Conservation (phyloP, 441 rosid genomes). For the Jatropha podagrica region DNA sequence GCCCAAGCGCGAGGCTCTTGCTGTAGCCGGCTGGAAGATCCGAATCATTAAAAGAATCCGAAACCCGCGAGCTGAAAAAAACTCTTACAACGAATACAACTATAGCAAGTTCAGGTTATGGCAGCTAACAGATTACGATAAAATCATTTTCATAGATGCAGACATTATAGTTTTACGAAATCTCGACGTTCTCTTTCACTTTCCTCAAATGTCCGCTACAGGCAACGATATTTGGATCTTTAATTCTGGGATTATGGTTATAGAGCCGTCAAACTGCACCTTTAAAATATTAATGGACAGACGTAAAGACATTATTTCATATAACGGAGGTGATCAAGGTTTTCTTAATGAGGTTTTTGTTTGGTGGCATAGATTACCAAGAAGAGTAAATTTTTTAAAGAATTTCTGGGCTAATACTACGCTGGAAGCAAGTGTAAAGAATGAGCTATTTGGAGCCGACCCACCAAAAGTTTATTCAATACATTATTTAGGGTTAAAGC, state of each 20-base stretch:
- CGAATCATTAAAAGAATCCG: constrained; percentile 66
- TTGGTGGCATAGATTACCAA: constrained; percentile 91
- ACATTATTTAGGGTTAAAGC: constrained; percentile 86
- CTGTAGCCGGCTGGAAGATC: constrained; percentile 77
- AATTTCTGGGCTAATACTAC: constrained; percentile 90
- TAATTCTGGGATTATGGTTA: constrained; percentile 87
- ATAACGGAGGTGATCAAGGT: constrained; percentile 97
- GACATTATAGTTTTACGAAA: constrained; percentile 73
- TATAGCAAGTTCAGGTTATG: constrained; percentile 88
- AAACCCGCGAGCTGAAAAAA: constrained; percentile 66
- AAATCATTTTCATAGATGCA: constrained; percentile 80
- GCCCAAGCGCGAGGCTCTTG: constrained; percentile 57
- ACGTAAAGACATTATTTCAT: constrained; percentile 68
- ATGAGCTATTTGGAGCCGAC: constrained; percentile 68
- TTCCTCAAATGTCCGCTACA: constrained; percentile 85
- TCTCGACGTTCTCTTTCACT: constrained; percentile 72
- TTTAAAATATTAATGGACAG: constrained; percentile 59
- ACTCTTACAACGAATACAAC: constrained; percentile 79
- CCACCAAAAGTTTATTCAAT: constrained; percentile 77
- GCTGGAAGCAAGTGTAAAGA: constrained; percentile 60
- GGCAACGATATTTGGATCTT: constrained; percentile 87
- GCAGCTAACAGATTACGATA: constrained; percentile 85
- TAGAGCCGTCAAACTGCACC: constrained; percentile 93
- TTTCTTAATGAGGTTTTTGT: constrained; percentile 80
- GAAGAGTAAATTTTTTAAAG: constrained; percentile 77